phyloP scores from a whole-genome alignment of 352 stramenopile genomes.

The Globisporangium lucens region DNA sequence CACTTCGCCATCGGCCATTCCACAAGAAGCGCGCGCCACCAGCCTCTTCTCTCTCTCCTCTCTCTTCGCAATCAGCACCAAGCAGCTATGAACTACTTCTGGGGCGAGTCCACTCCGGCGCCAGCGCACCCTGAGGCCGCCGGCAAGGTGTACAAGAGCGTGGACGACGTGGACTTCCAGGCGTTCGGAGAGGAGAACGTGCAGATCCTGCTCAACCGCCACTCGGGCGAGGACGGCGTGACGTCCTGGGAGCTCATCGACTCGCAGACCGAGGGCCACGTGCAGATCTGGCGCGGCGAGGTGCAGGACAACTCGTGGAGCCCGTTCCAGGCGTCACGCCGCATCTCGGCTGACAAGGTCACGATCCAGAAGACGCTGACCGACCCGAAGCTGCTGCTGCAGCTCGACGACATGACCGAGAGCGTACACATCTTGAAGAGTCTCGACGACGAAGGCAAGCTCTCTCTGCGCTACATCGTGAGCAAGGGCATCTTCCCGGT shows the following conservation, averaged over 20 bases:
- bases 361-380: slow-evolving; percentile 56
- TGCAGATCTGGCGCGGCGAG: slow-evolving; percentile 63
- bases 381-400: slow-evolving; percentile 55
- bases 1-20: slow-evolving; percentile 1
- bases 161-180: slow-evolving; percentile 59
- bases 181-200: slow-evolving; percentile 66
- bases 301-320: slow-evolving; percentile 67
- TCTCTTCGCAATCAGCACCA: not conserved
- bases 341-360: slow-evolving; percentile 52
- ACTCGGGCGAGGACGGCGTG: slow-evolving; percentile 60
- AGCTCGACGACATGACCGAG: slow-evolving; percentile 85
- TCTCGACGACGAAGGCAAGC: slow-evolving; percentile 44
- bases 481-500: slow-evolving; percentile 82
- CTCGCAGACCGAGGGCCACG: slow-evolving; percentile 36
- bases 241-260: slow-evolving; percentile 74
- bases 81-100: slow-evolving; percentile 23
- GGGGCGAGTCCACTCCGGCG: slow-evolving; percentile 14
- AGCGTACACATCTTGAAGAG: slow-evolving; percentile 50
- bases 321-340: slow-evolving; percentile 56
- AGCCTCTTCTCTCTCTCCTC: not conserved
- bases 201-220: slow-evolving; percentile 53
- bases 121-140: slow-evolving; percentile 12
- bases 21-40: slow-evolving; percentile 2
- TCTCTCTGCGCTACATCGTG: slow-evolving; percentile 67
- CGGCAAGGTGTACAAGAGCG: slow-evolving; percentile 36